Evolutionary conservation across 768 basidiomycete species (phyloP), one percentile per base, ranked within the genome.

Genomic region (Dentipellis fragilis): DNA sequence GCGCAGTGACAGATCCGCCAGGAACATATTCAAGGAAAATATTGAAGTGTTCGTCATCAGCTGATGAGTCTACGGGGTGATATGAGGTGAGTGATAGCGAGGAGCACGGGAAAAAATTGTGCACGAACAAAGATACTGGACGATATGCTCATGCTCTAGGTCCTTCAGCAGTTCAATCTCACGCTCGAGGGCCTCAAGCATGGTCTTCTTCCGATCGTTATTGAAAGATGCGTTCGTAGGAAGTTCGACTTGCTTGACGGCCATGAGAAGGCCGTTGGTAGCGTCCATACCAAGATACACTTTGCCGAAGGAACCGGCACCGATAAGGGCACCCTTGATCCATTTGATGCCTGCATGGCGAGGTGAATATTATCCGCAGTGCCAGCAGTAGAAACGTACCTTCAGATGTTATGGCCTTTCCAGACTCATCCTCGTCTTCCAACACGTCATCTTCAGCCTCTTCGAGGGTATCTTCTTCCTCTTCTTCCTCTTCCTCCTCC

Each of bases 21-120:
- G 93, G 93, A 10, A 97, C 93, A 63, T 97, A 97, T 71, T 97
- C 93, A 60, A 97, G 71, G 76, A 97, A 97, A 66, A 97, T 97
- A 68, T 97, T 97, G 54, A 99, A 79, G 68, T 79, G 85, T 48
- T 89, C 85, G 34, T 87, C 87, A 63, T 98, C 96, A 49, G 90
- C 79, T 2, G 93, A 93, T 0, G 96, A 99, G 67, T 97, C 96
- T 97, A 63, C 8, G 10, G 29, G 29, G 29, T 29, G 29, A 17
- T 35, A n/a, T n/a, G 45, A 37, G 16, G 35, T 19, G 34, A 35
- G 52, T 54, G 40, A 57, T 54, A 35, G 12, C 21, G 39, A 6
- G 57, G 57, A 21, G 38, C 8, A 19, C 14, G 9, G 42, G 36
- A 54, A 42, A 42, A 48, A 60, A 34, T 36, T 36, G 22, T 40